Evolutionary conservation across 352 stramenopile species (phyloP).

Genomic region (Pythium vanterpoolii): DNA sequence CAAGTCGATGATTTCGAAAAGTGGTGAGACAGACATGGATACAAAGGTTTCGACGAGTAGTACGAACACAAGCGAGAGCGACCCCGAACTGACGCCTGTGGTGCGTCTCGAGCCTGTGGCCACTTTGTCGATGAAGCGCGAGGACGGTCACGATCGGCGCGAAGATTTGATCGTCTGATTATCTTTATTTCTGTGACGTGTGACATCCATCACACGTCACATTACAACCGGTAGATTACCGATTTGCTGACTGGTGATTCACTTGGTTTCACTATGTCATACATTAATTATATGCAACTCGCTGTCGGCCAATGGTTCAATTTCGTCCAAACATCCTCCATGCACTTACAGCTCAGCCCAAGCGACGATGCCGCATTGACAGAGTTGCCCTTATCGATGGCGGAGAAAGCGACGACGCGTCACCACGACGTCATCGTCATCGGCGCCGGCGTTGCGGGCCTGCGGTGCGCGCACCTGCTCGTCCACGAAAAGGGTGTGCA

Average conservation of each 20-base stretch:
- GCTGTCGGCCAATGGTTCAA: conserved; percentile 12
- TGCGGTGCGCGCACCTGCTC: conserved; percentile 65
- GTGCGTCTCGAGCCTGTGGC: neutral
- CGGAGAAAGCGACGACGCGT: neutral
- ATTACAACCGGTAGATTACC: conserved; percentile 4
- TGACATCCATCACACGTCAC: conserved; percentile 5
- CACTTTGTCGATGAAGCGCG: neutral
- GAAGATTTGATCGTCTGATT: neutral
- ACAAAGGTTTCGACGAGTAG: neutral
- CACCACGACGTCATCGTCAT: conserved; percentile 62
- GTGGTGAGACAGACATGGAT: neutral
- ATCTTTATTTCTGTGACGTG: neutral
- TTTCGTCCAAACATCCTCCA: neutral
- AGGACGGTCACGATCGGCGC: neutral
- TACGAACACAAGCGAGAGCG: conserved; percentile 4
- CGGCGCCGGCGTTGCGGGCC: conserved; percentile 57
- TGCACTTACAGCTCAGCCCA: neutral
- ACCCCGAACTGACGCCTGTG: neutral
- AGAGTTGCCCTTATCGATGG: conserved; percentile 12
- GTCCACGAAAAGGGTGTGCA: conserved; percentile 46
- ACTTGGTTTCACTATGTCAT: conserved; percentile 10
- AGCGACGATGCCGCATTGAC: conserved; percentile 6
- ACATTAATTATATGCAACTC: conserved; percentile 5
- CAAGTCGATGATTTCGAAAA: neutral
- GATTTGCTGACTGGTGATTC: neutral